phyloP scores from a whole-genome alignment of 2,329 filamentous ascomycete genomes.

The Sclerotinia sclerotiorum region DNA sequence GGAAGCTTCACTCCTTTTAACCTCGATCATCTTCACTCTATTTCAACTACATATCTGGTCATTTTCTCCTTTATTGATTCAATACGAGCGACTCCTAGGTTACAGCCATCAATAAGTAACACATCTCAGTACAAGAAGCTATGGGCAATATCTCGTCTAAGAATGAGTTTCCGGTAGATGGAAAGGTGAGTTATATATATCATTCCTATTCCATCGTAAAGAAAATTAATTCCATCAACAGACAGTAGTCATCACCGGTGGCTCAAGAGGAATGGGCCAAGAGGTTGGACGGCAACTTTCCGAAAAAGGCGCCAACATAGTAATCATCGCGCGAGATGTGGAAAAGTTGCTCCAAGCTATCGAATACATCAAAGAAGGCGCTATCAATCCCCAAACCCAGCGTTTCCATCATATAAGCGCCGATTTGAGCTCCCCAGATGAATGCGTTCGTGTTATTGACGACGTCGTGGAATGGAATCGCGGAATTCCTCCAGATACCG shows the following conservation, averaged over 20 bases:
- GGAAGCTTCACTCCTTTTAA: too few relatives aligned
- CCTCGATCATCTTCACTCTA: too few relatives aligned
- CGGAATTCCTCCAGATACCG: slow-evolving; percentile 69
- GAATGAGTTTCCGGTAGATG: neutral
- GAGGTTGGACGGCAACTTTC: slow-evolving; percentile 70
- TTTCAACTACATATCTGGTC: slow-evolving; percentile 1
- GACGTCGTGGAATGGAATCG: slow-evolving; percentile 78
- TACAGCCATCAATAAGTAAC: neutral
- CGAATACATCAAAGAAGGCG: slow-evolving; percentile 10
- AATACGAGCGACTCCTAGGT: neutral
- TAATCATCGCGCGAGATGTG: slow-evolving; percentile 77
- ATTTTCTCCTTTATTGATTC: neutral
- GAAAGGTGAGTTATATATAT: neutral
- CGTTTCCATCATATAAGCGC: slow-evolving; percentile 21
- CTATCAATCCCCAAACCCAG: neutral
- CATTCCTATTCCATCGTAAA: neutral
- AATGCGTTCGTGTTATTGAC: slow-evolving; percentile 51
- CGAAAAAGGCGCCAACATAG: slow-evolving; percentile 76
- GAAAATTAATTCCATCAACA: slow-evolving; percentile 42
- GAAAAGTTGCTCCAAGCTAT: slow-evolving; percentile 57
- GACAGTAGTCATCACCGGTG: slow-evolving; percentile 85
- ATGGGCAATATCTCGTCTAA: slow-evolving; percentile 2
- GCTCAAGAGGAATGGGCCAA: slow-evolving; percentile 85
- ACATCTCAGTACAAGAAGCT: neutral
- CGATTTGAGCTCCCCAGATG: neutral